A percentile compares a stretch with the other conserved stretches of the same genome.
Evolutionary conservation across 1,139 yeast genomes (phyloP).

Genomic region (Pichiaceae sp.): DNA sequence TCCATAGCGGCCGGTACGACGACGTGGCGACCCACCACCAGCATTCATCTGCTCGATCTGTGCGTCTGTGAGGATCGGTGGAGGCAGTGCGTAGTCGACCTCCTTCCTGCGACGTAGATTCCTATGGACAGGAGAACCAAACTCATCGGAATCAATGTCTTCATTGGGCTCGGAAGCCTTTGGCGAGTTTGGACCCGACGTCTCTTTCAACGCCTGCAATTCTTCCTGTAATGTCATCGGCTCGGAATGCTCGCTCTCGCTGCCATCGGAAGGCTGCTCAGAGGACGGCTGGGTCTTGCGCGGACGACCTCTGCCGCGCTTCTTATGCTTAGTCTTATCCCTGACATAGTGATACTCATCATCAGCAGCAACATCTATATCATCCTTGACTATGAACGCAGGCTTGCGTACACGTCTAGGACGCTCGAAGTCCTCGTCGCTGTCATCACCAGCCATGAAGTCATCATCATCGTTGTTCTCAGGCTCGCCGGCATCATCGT

Average conservation of each 20-base stretch:
- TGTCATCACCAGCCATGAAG: conserved; percentile 15
- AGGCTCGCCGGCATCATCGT: conserved; percentile 17
- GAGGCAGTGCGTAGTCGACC: conserved; percentile 80
- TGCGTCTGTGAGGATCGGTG: conserved; percentile 55
- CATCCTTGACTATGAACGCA: conserved; percentile 20
- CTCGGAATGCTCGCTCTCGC: neutral
- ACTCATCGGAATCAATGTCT: neutral
- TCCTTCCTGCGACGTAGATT: conserved; percentile 66
- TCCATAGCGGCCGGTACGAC: conserved; percentile 21
- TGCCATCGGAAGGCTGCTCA: neutral
- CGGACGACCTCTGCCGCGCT: neutral
- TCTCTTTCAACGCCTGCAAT: conserved; percentile 33
- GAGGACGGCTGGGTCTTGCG: neutral
- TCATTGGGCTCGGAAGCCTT: neutral
- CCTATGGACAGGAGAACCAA: conserved; percentile 13
- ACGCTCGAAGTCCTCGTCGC: conserved; percentile 14
- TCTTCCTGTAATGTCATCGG: conserved; percentile 26
- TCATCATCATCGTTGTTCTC: conserved; percentile 12
- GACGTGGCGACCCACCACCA: conserved; percentile 26
- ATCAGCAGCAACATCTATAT: conserved; percentile 13
- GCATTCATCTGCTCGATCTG: conserved; percentile 22
- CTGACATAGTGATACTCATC: conserved; percentile 8
- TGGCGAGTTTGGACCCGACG: conserved; percentile 3
- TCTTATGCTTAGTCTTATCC: neutral
- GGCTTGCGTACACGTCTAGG: conserved; percentile 11